Evolutionary conservation across 805 yeast species (phyloP).

Genomic region (fission yeast (Schizosaccharomyces pombe)): DNA sequence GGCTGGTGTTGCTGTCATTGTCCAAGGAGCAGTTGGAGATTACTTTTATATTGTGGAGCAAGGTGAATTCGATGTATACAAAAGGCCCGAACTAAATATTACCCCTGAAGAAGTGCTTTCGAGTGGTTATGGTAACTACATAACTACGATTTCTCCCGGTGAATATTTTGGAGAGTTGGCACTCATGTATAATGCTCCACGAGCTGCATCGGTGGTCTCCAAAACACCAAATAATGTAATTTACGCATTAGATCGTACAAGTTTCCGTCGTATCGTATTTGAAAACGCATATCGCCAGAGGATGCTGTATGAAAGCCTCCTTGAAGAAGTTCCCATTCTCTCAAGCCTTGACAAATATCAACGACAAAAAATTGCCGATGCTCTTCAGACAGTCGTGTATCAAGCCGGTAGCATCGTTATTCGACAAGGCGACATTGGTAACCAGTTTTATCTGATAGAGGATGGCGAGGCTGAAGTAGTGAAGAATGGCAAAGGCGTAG

Average conservation of each 20-base stretch:
- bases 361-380: conserved; percentile 83
- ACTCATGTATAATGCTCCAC: conserved; percentile 86
- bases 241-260: conserved; percentile 84
- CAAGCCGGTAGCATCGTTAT: conserved; percentile 53
- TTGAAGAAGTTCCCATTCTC: conserved; percentile 67
- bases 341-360: conserved; percentile 51
- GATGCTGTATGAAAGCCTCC: conserved; percentile 67
- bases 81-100: background rate
- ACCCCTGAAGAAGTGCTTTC: background rate
- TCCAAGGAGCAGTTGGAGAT: conserved; percentile 89
- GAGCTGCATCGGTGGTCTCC: conserved; percentile 85
- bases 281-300: conserved; percentile 83
- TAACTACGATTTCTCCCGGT: conserved; percentile 60
- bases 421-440: conserved; percentile 68
- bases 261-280: conserved; percentile 73
- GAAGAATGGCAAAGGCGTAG: conserved; percentile 35
- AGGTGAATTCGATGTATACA: conserved; percentile 58
- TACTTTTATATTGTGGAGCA: conserved; percentile 66
- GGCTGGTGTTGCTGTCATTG: conserved; percentile 34
- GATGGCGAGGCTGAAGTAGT: conserved; percentile 62
- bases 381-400: conserved; percentile 55
- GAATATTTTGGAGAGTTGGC: conserved; percentile 92
- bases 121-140: conserved; percentile 24
- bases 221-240: conserved; percentile 37
- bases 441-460: conserved; percentile 50